Conservation (phyloP, 257 asterid species). For the Cruciata laevipes region DNA sequence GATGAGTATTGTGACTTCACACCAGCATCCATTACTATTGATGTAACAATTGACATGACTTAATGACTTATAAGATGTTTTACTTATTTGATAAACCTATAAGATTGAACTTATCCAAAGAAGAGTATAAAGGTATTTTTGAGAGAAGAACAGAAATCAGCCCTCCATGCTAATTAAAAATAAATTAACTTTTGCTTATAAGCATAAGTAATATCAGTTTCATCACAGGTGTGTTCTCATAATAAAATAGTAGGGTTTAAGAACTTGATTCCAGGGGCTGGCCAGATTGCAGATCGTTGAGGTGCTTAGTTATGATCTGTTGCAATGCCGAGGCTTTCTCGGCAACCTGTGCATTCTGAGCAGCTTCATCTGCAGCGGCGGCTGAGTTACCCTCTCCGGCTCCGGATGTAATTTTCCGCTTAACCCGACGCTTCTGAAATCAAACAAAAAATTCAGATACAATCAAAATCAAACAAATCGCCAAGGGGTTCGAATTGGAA, state of each 20-base stretch:
- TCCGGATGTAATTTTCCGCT: constrained; percentile 2
- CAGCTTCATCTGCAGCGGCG: neutral
- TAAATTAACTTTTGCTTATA: no score
- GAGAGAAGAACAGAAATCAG: no score
- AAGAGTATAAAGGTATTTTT: no score
- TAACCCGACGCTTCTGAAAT: constrained; percentile 2
- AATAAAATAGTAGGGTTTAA: neutral
- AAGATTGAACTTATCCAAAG: no score
- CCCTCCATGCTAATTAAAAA: no score
- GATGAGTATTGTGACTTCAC: neutral
- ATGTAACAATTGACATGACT: no score
- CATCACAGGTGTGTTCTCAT: no score
- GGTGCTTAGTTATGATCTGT: constrained; percentile 12
- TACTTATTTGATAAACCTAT: no score
- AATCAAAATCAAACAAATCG: neutral
- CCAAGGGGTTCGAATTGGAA: neutral
- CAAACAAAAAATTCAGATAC: neutral
- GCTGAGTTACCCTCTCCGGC: neutral
- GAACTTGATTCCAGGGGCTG: neutral
- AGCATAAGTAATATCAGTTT: no score
- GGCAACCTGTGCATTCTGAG: neutral
- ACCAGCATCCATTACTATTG: neutral
- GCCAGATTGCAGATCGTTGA: constrained; percentile 5
- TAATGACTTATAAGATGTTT: neutral
- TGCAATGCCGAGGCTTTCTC: constrained; percentile 2